Percentiles rank a stretch among this genome's conserved stretches.
These are phyloP conservation scores for Talaromyces albobiverticillius DNA, from an alignment of 2,329 filamentous ascomycete species.

Conservation along the genomic window DNA sequence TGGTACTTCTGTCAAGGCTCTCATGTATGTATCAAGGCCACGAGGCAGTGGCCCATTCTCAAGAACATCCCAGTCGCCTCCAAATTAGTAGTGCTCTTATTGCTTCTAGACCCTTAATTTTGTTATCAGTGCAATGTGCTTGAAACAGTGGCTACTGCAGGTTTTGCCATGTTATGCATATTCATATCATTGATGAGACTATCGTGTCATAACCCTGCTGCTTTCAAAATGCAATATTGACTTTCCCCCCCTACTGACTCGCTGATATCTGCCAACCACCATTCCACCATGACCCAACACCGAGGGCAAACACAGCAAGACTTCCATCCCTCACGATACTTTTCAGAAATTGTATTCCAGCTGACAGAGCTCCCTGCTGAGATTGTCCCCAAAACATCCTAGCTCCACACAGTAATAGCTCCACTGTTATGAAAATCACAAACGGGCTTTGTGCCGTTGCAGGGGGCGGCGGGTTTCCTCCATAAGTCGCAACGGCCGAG, in stretches of 20 bases:
- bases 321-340: slow-evolving; percentile 44
- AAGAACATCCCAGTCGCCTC: background rate
- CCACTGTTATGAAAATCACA: slow-evolving; percentile 45
- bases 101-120: background rate
- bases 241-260: slow-evolving; percentile 9
- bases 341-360: slow-evolving; percentile 37
- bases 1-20: background rate
- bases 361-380: slow-evolving; percentile 23
- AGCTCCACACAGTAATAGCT: slow-evolving; percentile 40
- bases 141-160: background rate
- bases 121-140: too few species aligned
- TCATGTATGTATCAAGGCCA: background rate
- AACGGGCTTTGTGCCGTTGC: slow-evolving; percentile 46
- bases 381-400: slow-evolving; percentile 31
- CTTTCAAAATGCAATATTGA: too few species aligned
- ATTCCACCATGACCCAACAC: slow-evolving; percentile 41
- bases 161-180: background rate
- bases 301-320: slow-evolving; percentile 45
- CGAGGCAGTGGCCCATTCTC: too few species aligned
- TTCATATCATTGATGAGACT: background rate
- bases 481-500: slow-evolving; percentile 36
- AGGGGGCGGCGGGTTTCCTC: slow-evolving; percentile 41
- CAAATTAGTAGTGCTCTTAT: background rate
- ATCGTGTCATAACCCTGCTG: background rate
- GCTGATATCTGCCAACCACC: slow-evolving; percentile 26